A percentile compares a stretch with the other conserved stretches of the same genome.
These are phyloP conservation scores for Agapanthus africanus DNA, from an alignment of 106 monocot species.

Conservation along the genomic window DNA sequence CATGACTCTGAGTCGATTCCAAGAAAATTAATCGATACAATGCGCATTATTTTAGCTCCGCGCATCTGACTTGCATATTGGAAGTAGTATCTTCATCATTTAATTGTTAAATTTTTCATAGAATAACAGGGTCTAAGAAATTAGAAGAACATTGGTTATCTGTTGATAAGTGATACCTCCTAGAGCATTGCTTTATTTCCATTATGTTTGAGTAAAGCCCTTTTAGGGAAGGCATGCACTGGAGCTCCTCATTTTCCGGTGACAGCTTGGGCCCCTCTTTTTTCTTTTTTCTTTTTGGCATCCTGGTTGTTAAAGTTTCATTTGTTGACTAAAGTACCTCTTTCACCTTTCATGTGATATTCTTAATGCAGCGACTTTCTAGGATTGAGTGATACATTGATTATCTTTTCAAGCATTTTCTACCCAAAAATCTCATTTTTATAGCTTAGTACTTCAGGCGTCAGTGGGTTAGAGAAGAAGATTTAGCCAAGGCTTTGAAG, in stretches of 20 bases:
- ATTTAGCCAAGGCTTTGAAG: conserved; percentile 86
- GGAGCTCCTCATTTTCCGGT: too few relatives aligned
- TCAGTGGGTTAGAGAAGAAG: conserved; percentile 97
- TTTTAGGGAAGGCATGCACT: too few relatives aligned
- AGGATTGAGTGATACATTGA: neutral
- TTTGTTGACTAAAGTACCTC: neutral
- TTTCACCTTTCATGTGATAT: neutral
- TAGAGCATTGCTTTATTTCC: too few relatives aligned
- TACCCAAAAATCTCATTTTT: neutral
- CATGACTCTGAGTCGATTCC: neutral
- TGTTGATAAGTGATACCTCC: too few relatives aligned
- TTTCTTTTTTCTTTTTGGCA: too few relatives aligned
- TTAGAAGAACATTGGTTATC: too few relatives aligned
- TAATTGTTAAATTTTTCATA: too few relatives aligned
- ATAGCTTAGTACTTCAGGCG: conserved; percentile 44
- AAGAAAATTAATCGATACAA: neutral
- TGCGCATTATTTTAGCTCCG: too few relatives aligned
- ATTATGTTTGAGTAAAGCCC: too few relatives aligned
- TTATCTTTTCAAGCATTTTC: neutral
- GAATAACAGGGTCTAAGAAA: too few relatives aligned
- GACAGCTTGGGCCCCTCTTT: neutral
- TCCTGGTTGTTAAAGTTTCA: neutral
- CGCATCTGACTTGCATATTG: neutral
- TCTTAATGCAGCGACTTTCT: neutral
- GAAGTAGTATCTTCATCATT: too few relatives aligned